phyloP scores from a whole-genome alignment of 106 monocot species.

The Ottelia alismoides region DNA sequence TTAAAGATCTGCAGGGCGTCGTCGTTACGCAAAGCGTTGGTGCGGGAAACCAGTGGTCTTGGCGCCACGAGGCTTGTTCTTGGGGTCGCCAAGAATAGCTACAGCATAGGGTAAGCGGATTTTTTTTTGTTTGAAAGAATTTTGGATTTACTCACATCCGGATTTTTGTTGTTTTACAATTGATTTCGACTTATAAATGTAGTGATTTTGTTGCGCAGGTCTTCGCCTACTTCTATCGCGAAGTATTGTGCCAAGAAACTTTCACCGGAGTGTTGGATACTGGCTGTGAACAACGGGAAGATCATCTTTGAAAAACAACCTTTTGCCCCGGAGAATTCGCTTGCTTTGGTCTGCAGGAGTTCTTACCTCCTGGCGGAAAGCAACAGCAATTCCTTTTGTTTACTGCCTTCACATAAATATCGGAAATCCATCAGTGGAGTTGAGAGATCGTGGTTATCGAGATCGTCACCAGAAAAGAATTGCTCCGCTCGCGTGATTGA shows the following conservation, averaged over 20 bases:
- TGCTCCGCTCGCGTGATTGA: too few species aligned
- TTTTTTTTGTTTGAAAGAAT: too few species aligned
- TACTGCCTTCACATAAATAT: neutral
- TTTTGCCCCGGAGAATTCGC: too few species aligned
- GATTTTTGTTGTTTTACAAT: too few species aligned
- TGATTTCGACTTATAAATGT: too few species aligned
- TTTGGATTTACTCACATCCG: too few species aligned
- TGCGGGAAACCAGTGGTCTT: constrained; percentile 17
- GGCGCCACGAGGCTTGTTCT: constrained; percentile 25
- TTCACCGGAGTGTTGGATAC: constrained; percentile 24
- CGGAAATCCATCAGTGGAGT: neutral
- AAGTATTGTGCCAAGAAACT: constrained; percentile 56
- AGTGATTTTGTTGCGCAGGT: too few species aligned
- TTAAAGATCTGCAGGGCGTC: constrained; percentile 29
- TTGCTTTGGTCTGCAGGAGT: too few species aligned
- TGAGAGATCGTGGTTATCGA: neutral
- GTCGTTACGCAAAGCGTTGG: constrained; percentile 27
- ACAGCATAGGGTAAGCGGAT: too few species aligned
- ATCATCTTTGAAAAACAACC: constrained; percentile 39
- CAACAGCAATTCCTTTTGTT: neutral
- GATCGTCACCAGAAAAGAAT: neutral
- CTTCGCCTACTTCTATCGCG: constrained; percentile 23
- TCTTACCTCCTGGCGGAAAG: too few species aligned
- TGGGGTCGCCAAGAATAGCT: constrained; percentile 21
- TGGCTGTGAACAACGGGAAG: constrained; percentile 54